Conservation (phyloP, 805 yeast genomes). For the Metschnikowia cubensis region DNA sequence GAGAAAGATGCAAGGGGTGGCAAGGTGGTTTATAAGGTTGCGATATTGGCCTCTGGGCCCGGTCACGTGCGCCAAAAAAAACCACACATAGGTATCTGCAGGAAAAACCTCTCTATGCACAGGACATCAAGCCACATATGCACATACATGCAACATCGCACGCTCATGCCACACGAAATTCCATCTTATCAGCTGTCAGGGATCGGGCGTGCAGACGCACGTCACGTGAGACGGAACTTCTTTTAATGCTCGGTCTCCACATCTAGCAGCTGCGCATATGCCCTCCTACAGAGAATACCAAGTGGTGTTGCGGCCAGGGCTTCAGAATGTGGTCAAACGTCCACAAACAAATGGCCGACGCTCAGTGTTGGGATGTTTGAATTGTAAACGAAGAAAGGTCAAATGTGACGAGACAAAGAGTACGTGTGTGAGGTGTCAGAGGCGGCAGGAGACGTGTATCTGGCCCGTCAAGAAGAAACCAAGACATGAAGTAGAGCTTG, state of each 20-base stretch:
- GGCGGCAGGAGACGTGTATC: conserved; percentile 6
- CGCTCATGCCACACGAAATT: not conserved
- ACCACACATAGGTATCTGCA: no score
- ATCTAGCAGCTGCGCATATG: not conserved
- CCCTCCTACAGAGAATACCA: conserved; percentile 11
- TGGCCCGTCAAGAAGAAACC: conserved; percentile 6
- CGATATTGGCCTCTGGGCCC: not conserved
- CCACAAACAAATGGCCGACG: not conserved
- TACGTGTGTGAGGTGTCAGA: conserved; percentile 10
- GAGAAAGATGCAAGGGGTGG: not conserved
- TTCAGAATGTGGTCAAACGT: not conserved
- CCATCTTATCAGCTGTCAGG: not conserved
- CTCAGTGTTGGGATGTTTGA: conserved; percentile 12
- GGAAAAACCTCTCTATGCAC: no score
- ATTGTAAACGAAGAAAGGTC: conserved; percentile 14
- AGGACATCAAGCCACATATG: not conserved
- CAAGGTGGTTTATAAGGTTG: not conserved
- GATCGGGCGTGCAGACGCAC: not conserved
- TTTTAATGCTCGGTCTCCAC: not conserved
- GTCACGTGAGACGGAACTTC: not conserved
- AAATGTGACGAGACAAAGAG: conserved; percentile 15
- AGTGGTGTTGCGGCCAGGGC: conserved; percentile 6
- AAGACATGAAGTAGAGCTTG: not conserved
- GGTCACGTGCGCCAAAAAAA: not conserved
- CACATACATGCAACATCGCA: not conserved